Conservation (phyloP, 2,329 filamentous ascomycete species). For the Exophiala spinifera region DNA sequence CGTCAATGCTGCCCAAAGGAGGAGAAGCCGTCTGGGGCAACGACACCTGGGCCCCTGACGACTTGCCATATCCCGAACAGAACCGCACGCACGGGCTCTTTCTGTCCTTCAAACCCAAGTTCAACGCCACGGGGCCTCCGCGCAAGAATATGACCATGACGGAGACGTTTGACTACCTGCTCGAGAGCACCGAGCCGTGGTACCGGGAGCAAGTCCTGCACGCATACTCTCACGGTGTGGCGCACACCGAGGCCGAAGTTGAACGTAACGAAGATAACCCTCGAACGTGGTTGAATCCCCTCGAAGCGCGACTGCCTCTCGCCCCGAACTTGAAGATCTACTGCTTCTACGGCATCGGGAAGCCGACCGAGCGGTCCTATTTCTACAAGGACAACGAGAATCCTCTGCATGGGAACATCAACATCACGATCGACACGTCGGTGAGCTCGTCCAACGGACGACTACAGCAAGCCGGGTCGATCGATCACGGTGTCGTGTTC, state of each 20-base stretch:
- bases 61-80: conserved; percentile 62
- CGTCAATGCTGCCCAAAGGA: conserved; percentile 92
- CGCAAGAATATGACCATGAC: conserved; percentile 75
- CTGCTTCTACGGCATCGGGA: conserved; percentile 94
- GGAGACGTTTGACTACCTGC: conserved; percentile 72
- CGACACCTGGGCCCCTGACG: conserved; percentile 80
- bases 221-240: conserved; percentile 86
- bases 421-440: conserved; percentile 69
- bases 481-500: conserved; percentile 88
- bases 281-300: conserved; percentile 89
- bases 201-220: conserved; percentile 69
- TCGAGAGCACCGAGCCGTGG: conserved; percentile 78
- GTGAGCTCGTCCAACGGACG: conserved; percentile 53
- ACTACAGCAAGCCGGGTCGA: conserved; percentile 33
- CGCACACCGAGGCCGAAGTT: conserved; percentile 74
- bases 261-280: conserved; percentile 74
- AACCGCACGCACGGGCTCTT: conserved; percentile 69
- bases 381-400: conserved; percentile 69
- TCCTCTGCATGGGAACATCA: conserved; percentile 54
- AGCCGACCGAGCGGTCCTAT: conserved; percentile 87
- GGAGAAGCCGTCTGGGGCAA: conserved; percentile 96
- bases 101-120: conserved; percentile 71
- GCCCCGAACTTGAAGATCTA: conserved; percentile 91
- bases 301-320: conserved; percentile 83
- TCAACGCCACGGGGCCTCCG: conserved; percentile 49